These are phyloP conservation scores for Aspergillus glaucus DNA, from an alignment of 2,329 filamentous ascomycete species.

Conservation along the genomic window DNA sequence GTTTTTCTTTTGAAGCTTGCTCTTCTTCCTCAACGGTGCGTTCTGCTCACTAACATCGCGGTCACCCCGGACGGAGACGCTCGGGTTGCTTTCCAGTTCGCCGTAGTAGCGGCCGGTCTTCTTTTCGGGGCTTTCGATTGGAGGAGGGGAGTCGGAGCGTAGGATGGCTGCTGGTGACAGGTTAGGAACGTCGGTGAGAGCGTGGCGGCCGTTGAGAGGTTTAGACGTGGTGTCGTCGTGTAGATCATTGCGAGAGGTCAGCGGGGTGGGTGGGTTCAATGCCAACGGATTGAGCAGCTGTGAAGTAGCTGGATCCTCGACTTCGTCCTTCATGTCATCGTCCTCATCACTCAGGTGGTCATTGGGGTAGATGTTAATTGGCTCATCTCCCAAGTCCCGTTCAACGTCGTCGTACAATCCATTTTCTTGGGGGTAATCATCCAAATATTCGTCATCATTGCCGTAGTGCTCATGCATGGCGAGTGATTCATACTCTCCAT, in stretches of 20 bases:
- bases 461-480: slow-evolving; percentile 28
- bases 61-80: slow-evolving; percentile 10
- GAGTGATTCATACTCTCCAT: slow-evolving; percentile 33
- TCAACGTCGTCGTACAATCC: slow-evolving; percentile 20
- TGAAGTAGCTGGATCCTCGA: not conserved
- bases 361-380: slow-evolving; percentile 29
- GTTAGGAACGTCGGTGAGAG: slow-evolving; percentile 30
- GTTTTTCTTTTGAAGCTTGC: slow-evolving; percentile 27
- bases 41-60: slow-evolving; percentile 18
- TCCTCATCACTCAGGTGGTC: slow-evolving; percentile 5
- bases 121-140: slow-evolving; percentile 24
- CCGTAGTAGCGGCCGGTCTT: slow-evolving; percentile 34
- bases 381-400: slow-evolving; percentile 31
- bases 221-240: slow-evolving; percentile 13
- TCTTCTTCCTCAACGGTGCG: slow-evolving; percentile 19
- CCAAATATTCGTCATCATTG: slow-evolving; percentile 21
- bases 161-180: slow-evolving; percentile 22
- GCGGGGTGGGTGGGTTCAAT: slow-evolving; percentile 43
- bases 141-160: slow-evolving; percentile 12
- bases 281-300: slow-evolving; percentile 37
- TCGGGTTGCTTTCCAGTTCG: slow-evolving; percentile 23
- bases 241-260: slow-evolving; percentile 20
- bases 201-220: slow-evolving; percentile 22
- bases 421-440: slow-evolving; percentile 12
- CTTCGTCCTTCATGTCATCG: slow-evolving; percentile 21